A percentile compares a stretch with the other conserved stretches of the same genome.
Evolutionary conservation across 305 asterid genomes (phyloP).

Genomic region (Solanum hybrid): DNA sequence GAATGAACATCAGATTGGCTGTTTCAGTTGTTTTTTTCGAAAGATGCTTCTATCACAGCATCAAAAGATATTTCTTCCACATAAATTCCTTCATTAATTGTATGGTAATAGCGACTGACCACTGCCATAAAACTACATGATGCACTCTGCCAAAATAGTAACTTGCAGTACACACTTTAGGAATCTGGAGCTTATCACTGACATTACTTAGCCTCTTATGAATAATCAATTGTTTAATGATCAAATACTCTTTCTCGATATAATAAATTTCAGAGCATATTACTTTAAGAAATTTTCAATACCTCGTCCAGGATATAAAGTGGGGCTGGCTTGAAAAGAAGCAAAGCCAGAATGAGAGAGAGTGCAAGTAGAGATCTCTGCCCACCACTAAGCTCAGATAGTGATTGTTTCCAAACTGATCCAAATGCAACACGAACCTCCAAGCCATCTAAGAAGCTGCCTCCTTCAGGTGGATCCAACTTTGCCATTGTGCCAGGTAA

Average conservation of each 20-base stretch:
- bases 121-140: not conserved
- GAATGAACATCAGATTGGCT: not conserved
- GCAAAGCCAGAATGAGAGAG: constrained; percentile 88
- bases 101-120: not conserved
- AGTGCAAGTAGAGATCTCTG: constrained; percentile 95
- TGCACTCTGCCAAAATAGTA: not conserved
- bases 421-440: constrained; percentile 98
- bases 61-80: not conserved
- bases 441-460: constrained; percentile 88
- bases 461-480: constrained; percentile 89
- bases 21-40: not conserved
- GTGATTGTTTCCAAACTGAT: constrained; percentile 91
- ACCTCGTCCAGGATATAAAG: constrained; percentile 96
- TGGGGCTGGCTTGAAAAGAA: constrained; percentile 96
- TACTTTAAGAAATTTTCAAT: constrained; percentile 7
- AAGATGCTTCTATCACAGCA: not conserved
- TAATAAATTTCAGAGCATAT: not conserved
- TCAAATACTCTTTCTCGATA: not conserved
- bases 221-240: not conserved
- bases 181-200: not conserved
- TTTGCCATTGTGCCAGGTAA: constrained; percentile 96
- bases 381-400: constrained; percentile 98
- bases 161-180: not conserved
- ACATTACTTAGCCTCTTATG: not conserved
- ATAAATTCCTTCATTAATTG: not conserved